phyloP scores from a whole-genome alignment of 2,329 filamentous ascomycete genomes.

The Passalora sequoiae region DNA sequence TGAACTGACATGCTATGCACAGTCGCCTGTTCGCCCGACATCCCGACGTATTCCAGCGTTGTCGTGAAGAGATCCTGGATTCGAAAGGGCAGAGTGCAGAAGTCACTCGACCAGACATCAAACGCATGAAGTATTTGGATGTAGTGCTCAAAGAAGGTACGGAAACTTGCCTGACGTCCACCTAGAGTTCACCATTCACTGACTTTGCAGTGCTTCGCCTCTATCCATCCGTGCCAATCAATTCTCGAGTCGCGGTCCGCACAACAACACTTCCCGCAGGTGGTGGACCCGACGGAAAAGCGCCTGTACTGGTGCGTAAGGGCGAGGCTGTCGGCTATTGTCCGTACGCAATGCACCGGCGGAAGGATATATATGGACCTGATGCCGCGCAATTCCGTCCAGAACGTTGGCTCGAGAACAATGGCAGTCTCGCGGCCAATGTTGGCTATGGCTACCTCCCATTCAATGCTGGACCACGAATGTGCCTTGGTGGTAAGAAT shows the following conservation, averaged over 20 bases:
- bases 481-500: neutral
- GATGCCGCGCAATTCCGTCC: constrained; percentile 5
- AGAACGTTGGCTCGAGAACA: constrained; percentile 6
- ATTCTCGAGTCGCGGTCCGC: constrained; percentile 36
- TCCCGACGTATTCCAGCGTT: neutral
- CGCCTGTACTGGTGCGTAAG: constrained; percentile 47
- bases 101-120: too few species aligned
- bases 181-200: too few species aligned
- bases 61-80: too few species aligned
- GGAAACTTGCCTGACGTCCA: too few species aligned
- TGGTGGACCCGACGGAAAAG: constrained; percentile 44
- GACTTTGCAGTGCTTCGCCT: too few species aligned
- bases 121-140: constrained; percentile 5
- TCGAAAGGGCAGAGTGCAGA: too few species aligned
- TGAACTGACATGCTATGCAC: too few species aligned
- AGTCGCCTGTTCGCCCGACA: constrained; percentile 6
- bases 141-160: constrained; percentile 7
- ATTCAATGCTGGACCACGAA: constrained; percentile 6
- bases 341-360: constrained; percentile 21
- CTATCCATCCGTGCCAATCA: constrained; percentile 7
- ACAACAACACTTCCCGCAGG: constrained; percentile 68
- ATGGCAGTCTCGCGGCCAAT: neutral
- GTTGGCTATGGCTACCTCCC: constrained; percentile 8
- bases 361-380: constrained; percentile 6
- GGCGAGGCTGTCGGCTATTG: constrained; percentile 25